Evolutionary conservation across 768 basidiomycete genomes (phyloP).

Genomic region (Heimioporus sp.): DNA sequence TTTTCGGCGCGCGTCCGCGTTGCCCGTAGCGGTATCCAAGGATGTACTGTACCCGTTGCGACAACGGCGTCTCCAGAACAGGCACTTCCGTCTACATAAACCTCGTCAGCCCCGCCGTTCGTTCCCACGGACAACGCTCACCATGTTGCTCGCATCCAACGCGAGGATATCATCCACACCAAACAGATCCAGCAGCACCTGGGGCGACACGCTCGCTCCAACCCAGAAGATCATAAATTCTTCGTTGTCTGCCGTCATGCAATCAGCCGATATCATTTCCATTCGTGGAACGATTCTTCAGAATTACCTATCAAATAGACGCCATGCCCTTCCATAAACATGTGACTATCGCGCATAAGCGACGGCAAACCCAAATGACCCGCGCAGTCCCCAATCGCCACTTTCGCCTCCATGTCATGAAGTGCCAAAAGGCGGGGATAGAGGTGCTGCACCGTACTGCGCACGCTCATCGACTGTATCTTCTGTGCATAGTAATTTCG

Average conservation of each 20-base stretch:
- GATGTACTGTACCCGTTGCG: constrained; percentile 83
- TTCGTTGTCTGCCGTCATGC: constrained; percentile 67
- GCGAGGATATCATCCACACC: constrained; percentile 75
- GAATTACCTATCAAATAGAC: constrained; percentile 86
- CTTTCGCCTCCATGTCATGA: constrained; percentile 74
- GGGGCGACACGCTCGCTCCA: constrained; percentile 77
- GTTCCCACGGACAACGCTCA: constrained; percentile 32
- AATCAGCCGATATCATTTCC: constrained; percentile 12
- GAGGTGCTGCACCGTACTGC: constrained; percentile 69
- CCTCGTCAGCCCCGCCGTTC: background rate
- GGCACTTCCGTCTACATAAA: constrained; percentile 65
- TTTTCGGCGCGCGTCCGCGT: constrained; percentile 53
- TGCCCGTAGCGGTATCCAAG: constrained; percentile 62
- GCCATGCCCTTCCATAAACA: constrained; percentile 86
- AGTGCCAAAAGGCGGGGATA: constrained; percentile 89
- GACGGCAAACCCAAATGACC: constrained; percentile 67
- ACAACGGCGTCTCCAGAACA: constrained; percentile 66
- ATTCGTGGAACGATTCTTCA: constrained; percentile 7
- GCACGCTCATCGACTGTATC: constrained; percentile 67
- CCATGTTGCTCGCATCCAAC: constrained; percentile 62
- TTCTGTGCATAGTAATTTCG: constrained; percentile 83
- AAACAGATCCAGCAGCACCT: constrained; percentile 79
- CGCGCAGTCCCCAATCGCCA: constrained; percentile 65
- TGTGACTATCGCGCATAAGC: constrained; percentile 78
- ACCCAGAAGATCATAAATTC: constrained; percentile 90